Conservation (phyloP, 2,329 filamentous ascomycete species). For the Aspergillus tubingensis region DNA sequence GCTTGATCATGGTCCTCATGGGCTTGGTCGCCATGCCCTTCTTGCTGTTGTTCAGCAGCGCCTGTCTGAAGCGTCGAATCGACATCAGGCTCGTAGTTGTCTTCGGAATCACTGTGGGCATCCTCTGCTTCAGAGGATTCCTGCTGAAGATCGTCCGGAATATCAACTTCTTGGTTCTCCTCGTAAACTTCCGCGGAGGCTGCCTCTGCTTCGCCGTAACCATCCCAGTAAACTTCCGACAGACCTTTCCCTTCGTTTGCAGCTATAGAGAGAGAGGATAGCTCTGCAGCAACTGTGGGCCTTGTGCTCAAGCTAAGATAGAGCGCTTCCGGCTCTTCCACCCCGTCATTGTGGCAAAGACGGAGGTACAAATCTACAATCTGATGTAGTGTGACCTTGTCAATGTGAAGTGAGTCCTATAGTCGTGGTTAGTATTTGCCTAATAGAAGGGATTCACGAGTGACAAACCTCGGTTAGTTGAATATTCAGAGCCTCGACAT, state of each 20-base stretch:
- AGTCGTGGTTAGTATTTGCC: constrained; percentile 27
- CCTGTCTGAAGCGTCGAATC: neutral
- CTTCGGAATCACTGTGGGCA: neutral
- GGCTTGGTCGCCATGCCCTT: constrained; percentile 2
- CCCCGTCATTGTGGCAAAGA: constrained; percentile 61
- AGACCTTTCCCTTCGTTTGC: constrained; percentile 61
- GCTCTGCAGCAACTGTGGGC: constrained; percentile 55
- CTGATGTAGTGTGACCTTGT: constrained; percentile 56
- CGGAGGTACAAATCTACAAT: constrained; percentile 62
- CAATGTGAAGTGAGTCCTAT: constrained; percentile 53
- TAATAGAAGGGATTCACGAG: constrained; percentile 6
- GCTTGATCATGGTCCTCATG: constrained; percentile 1
- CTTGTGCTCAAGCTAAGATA: constrained; percentile 59
- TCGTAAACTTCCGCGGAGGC: constrained; percentile 19
- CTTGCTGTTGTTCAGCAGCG: constrained; percentile 1
- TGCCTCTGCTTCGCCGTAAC: constrained; percentile 53
- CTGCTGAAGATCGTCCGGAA: constrained; percentile 19
- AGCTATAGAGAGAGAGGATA: constrained; percentile 55
- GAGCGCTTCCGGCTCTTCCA: constrained; percentile 56
- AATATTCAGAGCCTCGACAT: constrained; percentile 57
- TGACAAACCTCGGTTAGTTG: constrained; percentile 59
- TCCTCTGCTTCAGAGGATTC: constrained; percentile 19
- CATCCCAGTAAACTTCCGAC: constrained; percentile 48
- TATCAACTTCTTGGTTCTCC: constrained; percentile 14
- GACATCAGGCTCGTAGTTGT: neutral